Evolutionary conservation across 768 basidiomycete genomes (phyloP).

Genomic region (Hebeloma cylindrosporum): DNA sequence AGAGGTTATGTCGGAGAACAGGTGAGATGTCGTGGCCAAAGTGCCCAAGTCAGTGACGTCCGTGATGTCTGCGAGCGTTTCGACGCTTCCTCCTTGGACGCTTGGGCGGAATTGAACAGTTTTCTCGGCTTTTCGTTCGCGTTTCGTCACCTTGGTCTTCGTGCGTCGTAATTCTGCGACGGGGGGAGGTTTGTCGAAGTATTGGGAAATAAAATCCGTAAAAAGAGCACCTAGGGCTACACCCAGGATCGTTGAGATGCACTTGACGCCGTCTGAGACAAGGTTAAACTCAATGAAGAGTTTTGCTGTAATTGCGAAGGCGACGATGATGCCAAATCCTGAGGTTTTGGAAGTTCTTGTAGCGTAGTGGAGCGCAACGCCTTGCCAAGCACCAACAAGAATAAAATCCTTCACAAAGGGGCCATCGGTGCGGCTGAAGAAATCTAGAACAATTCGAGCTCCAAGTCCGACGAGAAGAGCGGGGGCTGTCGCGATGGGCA

Average conservation of each 20-base stretch:
- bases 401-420: slow-evolving; percentile 57
- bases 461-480: slow-evolving; percentile 75
- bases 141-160: slow-evolving; percentile 21
- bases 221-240: slow-evolving; percentile 66
- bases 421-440: slow-evolving; percentile 46
- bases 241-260: slow-evolving; percentile 62
- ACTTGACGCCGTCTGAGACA: slow-evolving; percentile 52
- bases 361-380: slow-evolving; percentile 69
- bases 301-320: slow-evolving; percentile 56
- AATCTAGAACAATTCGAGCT: slow-evolving; percentile 67
- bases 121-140: slow-evolving; percentile 35
- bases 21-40: slow-evolving; percentile 23
- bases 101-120: slow-evolving; percentile 47
- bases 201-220: slow-evolving; percentile 69
- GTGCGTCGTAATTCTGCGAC: slow-evolving; percentile 35
- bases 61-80: slow-evolving; percentile 27
- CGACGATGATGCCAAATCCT: slow-evolving; percentile 54
- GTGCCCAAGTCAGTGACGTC: slow-evolving; percentile 22
- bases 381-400: slow-evolving; percentile 74
- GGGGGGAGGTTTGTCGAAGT: slow-evolving; percentile 51
- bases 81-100: slow-evolving; percentile 39
- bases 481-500: slow-evolving; percentile 52
- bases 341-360: slow-evolving; percentile 53
- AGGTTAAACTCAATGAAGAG: slow-evolving; percentile 63
- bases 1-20: slow-evolving; percentile 61